phyloP scores from a whole-genome alignment of 1,284 basidiomycete genomes.

The Moesziomyces parantarcticus region DNA sequence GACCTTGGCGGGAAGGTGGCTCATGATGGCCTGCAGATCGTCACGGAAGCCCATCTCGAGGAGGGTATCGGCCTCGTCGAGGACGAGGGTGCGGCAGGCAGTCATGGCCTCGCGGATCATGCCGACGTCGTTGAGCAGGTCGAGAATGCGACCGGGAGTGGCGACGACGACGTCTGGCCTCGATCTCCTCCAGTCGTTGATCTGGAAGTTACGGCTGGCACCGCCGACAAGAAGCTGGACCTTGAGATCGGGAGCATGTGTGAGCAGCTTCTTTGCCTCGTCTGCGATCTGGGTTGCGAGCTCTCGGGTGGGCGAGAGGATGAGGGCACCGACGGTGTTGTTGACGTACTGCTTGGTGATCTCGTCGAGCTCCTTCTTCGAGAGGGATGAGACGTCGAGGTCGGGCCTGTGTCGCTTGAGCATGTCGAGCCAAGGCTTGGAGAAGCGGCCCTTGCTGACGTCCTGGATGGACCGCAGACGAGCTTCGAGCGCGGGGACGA shows the following conservation, averaged over 20 bases:
- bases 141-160: conserved; percentile 89
- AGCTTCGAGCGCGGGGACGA: conserved; percentile 66
- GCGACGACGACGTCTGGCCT: conserved; percentile 88
- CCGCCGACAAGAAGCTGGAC: conserved; percentile 87
- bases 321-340: conserved; percentile 76
- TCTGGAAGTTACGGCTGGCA: conserved; percentile 75
- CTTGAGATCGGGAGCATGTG: conserved; percentile 71
- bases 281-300: conserved; percentile 91
- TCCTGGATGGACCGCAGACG: conserved; percentile 62
- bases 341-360: conserved; percentile 50
- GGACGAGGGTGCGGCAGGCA: conserved; percentile 77
- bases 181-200: conserved; percentile 76
- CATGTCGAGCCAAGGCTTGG: conserved; percentile 42
- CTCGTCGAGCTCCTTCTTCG: conserved; percentile 37
- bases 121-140: conserved; percentile 74
- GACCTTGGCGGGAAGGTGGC: conserved; percentile 76
- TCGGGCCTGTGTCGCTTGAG: conserved; percentile 63
- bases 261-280: conserved; percentile 79
- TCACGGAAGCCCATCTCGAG: conserved; percentile 96
- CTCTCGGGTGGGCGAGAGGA: conserved; percentile 94
- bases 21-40: conserved; percentile 82
- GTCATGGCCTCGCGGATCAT: conserved; percentile 55
- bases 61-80: conserved; percentile 95
- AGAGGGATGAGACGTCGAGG: conserved; percentile 46
- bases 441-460: conserved; percentile 38